Percentiles rank a stretch among this genome's conserved stretches.
Conservation (phyloP, 1,284 basidiomycete genomes). For the Pulchroboletus neoregius region DNA sequence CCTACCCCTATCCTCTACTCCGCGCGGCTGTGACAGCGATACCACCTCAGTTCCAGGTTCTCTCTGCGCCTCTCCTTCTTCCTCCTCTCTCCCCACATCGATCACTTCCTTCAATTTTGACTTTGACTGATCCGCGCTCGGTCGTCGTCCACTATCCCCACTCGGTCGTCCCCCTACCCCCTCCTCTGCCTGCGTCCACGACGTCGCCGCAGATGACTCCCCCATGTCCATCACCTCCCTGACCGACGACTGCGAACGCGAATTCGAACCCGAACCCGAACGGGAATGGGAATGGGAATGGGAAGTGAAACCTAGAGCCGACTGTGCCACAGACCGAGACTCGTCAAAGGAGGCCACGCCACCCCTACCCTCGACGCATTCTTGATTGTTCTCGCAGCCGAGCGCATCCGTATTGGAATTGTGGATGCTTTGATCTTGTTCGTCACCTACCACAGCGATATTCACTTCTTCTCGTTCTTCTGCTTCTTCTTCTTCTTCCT, state of each 20-base stretch:
- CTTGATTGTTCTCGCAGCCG: too few relatives aligned
- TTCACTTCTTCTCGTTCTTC: background rate
- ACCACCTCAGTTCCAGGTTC: background rate
- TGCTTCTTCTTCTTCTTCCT: slow-evolving; percentile 5
- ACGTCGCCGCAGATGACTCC: slow-evolving; percentile 28
- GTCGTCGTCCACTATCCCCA: slow-evolving; percentile 9
- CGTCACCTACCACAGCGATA: background rate
- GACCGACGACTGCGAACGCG: slow-evolving; percentile 16
- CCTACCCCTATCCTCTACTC: background rate
- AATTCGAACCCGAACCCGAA: slow-evolving; percentile 6
- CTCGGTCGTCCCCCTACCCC: slow-evolving; percentile 8
- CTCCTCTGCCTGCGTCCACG: slow-evolving; percentile 23
- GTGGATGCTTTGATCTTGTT: too few relatives aligned
- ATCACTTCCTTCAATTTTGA: slow-evolving; percentile 7
- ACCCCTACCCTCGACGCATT: background rate
- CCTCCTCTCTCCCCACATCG: background rate
- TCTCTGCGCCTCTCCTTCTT: background rate
- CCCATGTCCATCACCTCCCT: slow-evolving; percentile 12
- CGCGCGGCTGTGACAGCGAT: background rate
- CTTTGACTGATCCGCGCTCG: slow-evolving; percentile 5
- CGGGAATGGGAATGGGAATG: background rate
- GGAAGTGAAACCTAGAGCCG: background rate
- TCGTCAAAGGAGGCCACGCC: background rate
- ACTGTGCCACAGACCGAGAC: slow-evolving; percentile 1
- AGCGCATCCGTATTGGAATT: too few relatives aligned